Base-by-base conservation (phyloP, 176 grass and related monocot genomes). In the Coix lacrymajobi region DNA sequence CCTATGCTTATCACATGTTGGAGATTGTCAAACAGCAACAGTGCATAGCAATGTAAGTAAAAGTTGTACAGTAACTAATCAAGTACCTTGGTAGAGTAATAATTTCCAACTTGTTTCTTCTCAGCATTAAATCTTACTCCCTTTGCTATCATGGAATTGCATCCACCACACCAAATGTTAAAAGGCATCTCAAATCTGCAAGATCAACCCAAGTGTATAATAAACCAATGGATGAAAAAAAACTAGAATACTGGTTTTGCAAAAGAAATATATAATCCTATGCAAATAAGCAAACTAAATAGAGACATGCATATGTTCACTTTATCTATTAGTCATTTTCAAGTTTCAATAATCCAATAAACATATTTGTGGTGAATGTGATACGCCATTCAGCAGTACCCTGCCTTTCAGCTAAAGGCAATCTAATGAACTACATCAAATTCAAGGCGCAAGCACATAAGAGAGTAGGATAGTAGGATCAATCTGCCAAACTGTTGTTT, bases 51-150 rank as follows among this genome's bases (percentile, higher is more conserved):
- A 32, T 56, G 20, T 44, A 76, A 58, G 24, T 58, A 51, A 73
- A 63, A 34, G 33, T 34, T 63, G 28, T 34, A 40, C 34, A 0
- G 26, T 28, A 46, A 61, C 75, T 4, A 12, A 38, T 4, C 6
- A 72, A 17, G 30, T 82, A 98, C 96, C 91, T 98, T 98, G 8
- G 96, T 96, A 58, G 96, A 98, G 82, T 98, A 96, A 76, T 98
- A 98, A 80, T 96, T 98, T 15, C 96, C 96, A 71, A 98, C 93
- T 98, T 98, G 96, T 74, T 98, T 98, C 77, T 98, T 98, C 81
- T 98, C 96, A 76, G 96, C 93, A 81, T 98, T 98, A 88, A 98
- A 98, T 85, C 96, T 89, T 37, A 98, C 96, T 76, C 96, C 96
- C 81, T 98, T 98, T 1, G 93, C 96, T 86, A 98, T 98, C 96